A percentile compares a stretch with the other conserved stretches of the same genome.
Conservation (phyloP, 108 stramenopile genomes). For the Nannochloropsis granulata region DNA sequence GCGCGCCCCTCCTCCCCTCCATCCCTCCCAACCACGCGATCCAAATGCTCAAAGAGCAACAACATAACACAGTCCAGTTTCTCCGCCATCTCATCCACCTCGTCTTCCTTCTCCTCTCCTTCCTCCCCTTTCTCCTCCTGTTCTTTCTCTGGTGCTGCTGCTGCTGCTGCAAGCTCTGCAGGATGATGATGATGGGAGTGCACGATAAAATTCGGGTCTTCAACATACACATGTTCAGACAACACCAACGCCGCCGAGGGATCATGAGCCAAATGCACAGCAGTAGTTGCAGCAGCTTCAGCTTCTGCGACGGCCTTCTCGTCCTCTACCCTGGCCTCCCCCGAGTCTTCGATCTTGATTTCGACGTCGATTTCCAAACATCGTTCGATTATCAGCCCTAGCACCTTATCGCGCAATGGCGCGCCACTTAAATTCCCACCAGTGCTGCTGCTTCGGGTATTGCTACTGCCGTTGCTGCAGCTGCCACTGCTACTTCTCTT, state of each 20-base stretch:
- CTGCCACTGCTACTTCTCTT: neutral
- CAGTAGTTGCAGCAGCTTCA: neutral
- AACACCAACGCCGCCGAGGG: neutral
- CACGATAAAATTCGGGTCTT: neutral
- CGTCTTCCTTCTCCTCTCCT: neutral
- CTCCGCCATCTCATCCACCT: slow-evolving; percentile 41
- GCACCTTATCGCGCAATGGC: slow-evolving; percentile 35
- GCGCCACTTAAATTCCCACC: neutral
- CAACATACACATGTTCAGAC: neutral
- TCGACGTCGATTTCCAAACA: slow-evolving; percentile 93
- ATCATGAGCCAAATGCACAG: neutral
- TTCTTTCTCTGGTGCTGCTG: neutral
- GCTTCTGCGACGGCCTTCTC: neutral
- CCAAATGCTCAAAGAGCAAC: slow-evolving; percentile 43
- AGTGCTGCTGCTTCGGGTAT: neutral
- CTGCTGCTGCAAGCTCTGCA: neutral
- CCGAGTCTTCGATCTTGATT: slow-evolving; percentile 71
- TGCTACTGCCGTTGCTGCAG: neutral
- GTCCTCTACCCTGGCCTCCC: slow-evolving; percentile 56
- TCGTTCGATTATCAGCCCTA: slow-evolving; percentile 55
- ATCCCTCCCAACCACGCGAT: slow-evolving; percentile 5
- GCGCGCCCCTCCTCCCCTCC: neutral
- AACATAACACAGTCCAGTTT: slow-evolving; percentile 51
- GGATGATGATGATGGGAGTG: neutral
- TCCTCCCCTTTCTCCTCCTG: neutral